Conservation (phyloP, 225 moss, liverwort and hornwort genomes). For the Sphagnum tenellum region DNA sequence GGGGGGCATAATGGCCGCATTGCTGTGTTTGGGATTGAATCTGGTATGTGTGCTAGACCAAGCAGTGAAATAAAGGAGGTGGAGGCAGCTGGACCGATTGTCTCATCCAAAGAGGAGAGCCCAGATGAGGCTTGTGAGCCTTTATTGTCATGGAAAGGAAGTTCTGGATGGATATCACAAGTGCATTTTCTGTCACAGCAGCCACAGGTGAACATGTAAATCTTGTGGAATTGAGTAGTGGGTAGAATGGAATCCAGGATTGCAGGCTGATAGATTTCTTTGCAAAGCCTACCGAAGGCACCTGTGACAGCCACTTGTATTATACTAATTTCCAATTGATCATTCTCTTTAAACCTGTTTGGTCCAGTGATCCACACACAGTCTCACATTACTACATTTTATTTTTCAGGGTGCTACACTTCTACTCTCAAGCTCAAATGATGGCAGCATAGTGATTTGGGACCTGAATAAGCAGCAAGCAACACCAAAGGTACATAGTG, state of each 20-base stretch:
- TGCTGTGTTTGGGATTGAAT: slow-evolving; percentile 25
- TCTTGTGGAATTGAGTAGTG: not conserved
- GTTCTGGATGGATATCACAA: slow-evolving; percentile 46
- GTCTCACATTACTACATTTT: not conserved
- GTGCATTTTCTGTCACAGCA: slow-evolving; percentile 37
- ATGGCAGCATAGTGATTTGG: slow-evolving; percentile 46
- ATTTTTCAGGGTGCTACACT: slow-evolving; percentile 16
- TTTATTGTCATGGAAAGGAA: slow-evolving; percentile 35
- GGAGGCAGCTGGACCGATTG: not conserved
- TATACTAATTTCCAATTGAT: too few species aligned
- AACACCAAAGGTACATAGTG: slow-evolving; percentile 1
- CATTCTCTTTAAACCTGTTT: too few species aligned
- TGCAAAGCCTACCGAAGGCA: too few species aligned
- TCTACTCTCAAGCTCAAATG: slow-evolving; percentile 40
- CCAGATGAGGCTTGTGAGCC: slow-evolving; percentile 1
- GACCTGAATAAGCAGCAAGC: slow-evolving; percentile 36
- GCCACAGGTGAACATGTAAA: slow-evolving; percentile 24
- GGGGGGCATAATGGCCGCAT: slow-evolving; percentile 43
- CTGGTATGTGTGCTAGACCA: slow-evolving; percentile 1
- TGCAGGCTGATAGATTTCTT: not conserved
- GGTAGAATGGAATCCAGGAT: not conserved
- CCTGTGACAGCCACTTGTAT: too few species aligned
- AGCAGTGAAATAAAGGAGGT: not conserved
- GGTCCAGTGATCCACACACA: too few species aligned
- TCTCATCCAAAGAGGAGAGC: not conserved